Evolutionary conservation across 768 basidiomycete species (phyloP), one percentile per base, ranked within the genome.

Genomic region (Lanmaoa pseudosensibilis): DNA sequence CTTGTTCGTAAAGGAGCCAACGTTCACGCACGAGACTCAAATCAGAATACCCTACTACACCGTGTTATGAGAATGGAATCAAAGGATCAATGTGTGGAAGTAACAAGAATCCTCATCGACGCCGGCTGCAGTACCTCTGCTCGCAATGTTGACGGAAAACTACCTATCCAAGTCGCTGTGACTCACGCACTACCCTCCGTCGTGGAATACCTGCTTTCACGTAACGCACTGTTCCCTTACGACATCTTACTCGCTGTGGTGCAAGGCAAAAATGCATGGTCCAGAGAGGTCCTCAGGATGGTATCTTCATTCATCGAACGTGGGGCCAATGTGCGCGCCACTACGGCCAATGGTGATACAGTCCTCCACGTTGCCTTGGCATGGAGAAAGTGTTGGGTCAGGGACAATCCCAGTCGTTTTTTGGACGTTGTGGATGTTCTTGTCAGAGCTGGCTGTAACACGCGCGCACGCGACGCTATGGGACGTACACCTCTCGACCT

Each of bases 151-250:
- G 0, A 18, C 2, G 36, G 19, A 2, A 3, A 5, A 21, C 16
- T 54, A 13, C 37, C 52, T 9, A 16, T 50, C 15, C 27, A 39
- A 32, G 16, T 34, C 3, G 51, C 51, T 7, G 44, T 25, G 1
- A 7, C 16, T 21, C 4, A 5, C 5, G 13, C 0, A 16, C 15
- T 2, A 1, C 2, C 7, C 4, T 16, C 50, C 7, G 11, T 52
- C 4, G 44, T n/a, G 18, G 23, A 47, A 27, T 36, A 34, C 5
- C 21, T 54, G 12, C 37, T 50, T 32, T 50, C 52, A 41, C 40
- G 0, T 0, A 6, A 43, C 4, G 6, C 39, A 4, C 40, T n/a
- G 0, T 19, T 52, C 27, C 49, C 49, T 18, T 23, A 15, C 1
- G 10, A 52, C 3, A 52, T 55, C 9, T 43, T 52, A 7, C 11